Evolutionary conservation across 2,329 filamentous ascomycete genomes (phyloP).

Genomic region (Alternaria postmessia): DNA sequence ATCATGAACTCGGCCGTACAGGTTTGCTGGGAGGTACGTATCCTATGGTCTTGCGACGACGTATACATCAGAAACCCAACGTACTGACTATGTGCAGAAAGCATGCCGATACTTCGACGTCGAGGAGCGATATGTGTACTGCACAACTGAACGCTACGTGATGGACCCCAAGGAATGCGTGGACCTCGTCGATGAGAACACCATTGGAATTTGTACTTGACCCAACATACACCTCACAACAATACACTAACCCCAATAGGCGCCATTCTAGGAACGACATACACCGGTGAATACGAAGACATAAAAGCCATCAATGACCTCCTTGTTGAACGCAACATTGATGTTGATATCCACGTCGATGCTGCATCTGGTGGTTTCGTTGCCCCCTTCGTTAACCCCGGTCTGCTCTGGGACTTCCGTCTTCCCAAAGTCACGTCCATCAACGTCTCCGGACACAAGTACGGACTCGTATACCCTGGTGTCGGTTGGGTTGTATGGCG

Average conservation of each 20-base stretch:
- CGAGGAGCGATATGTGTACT: constrained; percentile 82
- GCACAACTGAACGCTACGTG: constrained; percentile 67
- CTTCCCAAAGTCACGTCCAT: constrained; percentile 89
- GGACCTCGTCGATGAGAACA: constrained; percentile 71
- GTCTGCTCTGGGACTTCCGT: constrained; percentile 90
- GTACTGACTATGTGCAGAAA: constrained; percentile 59
- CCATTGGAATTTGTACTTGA: constrained; percentile 80
- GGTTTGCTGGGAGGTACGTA: constrained; percentile 81
- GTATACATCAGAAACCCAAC: no score
- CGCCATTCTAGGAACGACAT: constrained; percentile 88
- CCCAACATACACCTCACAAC: not conserved
- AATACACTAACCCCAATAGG: constrained; percentile 16
- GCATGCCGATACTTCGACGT: constrained; percentile 83
- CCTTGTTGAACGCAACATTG: constrained; percentile 74
- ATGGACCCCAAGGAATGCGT: constrained; percentile 71
- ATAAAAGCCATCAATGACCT: constrained; percentile 91
- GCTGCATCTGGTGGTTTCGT: constrained; percentile 93
- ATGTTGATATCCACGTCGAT: constrained; percentile 91
- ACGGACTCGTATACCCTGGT: constrained; percentile 79
- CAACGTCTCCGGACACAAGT: constrained; percentile 94
- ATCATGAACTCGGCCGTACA: constrained; percentile 97
- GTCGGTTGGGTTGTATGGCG: constrained; percentile 96
- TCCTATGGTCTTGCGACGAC: no score
- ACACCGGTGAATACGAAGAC: constrained; percentile 93
- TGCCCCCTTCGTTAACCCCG: constrained; percentile 85